Conservation (phyloP, 169 alveolate species). For the Plasmodium gallinaceum region DNA sequence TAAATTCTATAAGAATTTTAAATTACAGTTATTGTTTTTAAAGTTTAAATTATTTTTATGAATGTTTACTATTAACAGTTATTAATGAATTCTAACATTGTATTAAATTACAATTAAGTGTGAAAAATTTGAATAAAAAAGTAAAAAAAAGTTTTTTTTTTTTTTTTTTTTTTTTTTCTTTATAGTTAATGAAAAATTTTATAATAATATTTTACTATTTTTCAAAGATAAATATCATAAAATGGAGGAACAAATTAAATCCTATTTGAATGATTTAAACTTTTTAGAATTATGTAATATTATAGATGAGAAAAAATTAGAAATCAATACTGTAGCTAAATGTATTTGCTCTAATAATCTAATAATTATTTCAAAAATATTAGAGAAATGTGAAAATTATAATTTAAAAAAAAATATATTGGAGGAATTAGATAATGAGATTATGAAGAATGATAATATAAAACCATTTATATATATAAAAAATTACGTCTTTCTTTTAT, state of each 20-base stretch:
- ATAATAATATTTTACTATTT: too few species aligned
- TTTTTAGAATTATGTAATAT: constrained; percentile 25
- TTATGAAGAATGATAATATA: constrained; percentile 9
- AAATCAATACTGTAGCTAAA: constrained; percentile 19
- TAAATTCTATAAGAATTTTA: too few species aligned
- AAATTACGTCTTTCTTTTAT: constrained; percentile 29
- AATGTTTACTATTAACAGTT: too few species aligned
- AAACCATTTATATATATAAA: constrained; percentile 8
- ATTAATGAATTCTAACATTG: too few species aligned
- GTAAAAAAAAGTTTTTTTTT: too few species aligned
- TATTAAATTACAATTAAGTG: too few species aligned
- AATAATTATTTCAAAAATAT: constrained; percentile 2
- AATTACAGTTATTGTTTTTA: too few species aligned
- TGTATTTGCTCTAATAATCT: constrained; percentile 33
- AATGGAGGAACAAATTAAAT: constrained; percentile 22
- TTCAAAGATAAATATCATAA: too few species aligned
- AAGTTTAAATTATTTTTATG: too few species aligned
- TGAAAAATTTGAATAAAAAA: too few species aligned
- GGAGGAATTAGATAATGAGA: constrained; percentile 31
- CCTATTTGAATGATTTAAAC: constrained; percentile 16
- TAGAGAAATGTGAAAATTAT: constrained; percentile 53
- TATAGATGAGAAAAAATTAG: constrained; percentile 9
- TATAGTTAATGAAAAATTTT: too few species aligned
- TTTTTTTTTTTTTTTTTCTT: too few species aligned
- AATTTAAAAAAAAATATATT: constrained; percentile 13